phyloP scores from a whole-genome alignment of 345 rosid species.

The Eutrema japonicum region DNA sequence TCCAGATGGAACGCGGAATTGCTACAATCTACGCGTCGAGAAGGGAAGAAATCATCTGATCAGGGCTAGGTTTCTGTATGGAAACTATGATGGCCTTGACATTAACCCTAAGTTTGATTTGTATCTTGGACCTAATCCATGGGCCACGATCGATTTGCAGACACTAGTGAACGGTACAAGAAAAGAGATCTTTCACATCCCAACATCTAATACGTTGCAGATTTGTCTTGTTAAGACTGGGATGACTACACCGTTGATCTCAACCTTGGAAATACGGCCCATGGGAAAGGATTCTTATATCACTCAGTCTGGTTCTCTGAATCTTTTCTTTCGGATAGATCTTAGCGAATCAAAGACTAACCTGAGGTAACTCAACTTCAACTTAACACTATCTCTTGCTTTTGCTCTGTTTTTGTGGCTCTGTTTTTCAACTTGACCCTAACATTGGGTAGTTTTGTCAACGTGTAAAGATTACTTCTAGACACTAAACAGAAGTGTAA shows the following conservation, averaged over 20 bases:
- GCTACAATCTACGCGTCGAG: slow-evolving; percentile 44
- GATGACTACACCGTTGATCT: not conserved
- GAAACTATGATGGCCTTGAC: slow-evolving; percentile 46
- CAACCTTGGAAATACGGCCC: slow-evolving; percentile 31
- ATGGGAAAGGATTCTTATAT: slow-evolving; percentile 15
- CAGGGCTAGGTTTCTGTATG: slow-evolving; percentile 44
- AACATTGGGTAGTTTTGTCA: not conserved
- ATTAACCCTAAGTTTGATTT: slow-evolving; percentile 11
- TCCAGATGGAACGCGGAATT: slow-evolving; percentile 49
- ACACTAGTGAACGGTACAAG: not conserved
- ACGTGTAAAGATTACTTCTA: not conserved
- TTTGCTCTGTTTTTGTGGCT: not conserved
- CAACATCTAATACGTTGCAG: slow-evolving; percentile 30
- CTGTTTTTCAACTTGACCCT: not conserved
- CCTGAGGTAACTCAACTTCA: slow-evolving; percentile 26
- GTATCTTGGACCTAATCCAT: slow-evolving; percentile 39
- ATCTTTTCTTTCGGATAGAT: not conserved
- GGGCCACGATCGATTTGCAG: slow-evolving; percentile 32
- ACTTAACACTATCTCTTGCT: not conserved
- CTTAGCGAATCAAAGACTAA: not conserved
- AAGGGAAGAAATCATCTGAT: slow-evolving; percentile 47
- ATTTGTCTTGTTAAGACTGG: slow-evolving; percentile 46
- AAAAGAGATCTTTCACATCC: not conserved
- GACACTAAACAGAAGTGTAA: not conserved
- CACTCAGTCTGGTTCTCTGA: slow-evolving; percentile 27